phyloP scores from a whole-genome alignment of 2,329 filamentous ascomycete species.

The Thermothelomyces thermophilus region DNA sequence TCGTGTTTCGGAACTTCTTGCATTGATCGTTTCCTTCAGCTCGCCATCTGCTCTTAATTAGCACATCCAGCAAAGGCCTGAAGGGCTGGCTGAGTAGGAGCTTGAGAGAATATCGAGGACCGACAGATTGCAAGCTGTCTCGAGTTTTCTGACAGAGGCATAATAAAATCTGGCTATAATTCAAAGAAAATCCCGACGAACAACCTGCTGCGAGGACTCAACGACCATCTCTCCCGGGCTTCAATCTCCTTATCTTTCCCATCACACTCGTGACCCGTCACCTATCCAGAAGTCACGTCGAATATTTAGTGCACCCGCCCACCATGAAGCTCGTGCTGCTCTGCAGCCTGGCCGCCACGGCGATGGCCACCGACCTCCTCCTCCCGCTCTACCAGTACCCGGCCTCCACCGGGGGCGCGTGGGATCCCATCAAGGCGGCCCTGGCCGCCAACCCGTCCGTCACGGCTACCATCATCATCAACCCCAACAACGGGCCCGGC shows the following conservation, averaged over 20 bases:
- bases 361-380: constrained; percentile 8
- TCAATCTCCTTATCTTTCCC: no score
- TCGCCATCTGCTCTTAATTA: not conserved
- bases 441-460: constrained; percentile 9
- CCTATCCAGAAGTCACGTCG: no score
- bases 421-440: constrained; percentile 9
- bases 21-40: not conserved
- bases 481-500: constrained; percentile 15
- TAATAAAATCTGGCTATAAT: no score
- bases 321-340: constrained; percentile 2
- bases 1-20: not conserved
- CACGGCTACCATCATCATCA: constrained; percentile 13
- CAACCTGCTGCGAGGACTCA: no score
- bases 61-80: not conserved
- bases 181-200: no score
- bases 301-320: no score
- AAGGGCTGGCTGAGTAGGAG: no score
- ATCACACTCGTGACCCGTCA: no score
- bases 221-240: no score
- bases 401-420: constrained; percentile 10
- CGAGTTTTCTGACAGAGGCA: no score
- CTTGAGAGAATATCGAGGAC: no score
- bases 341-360: not conserved
- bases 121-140: no score
- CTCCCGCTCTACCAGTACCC: constrained; percentile 17